Base-by-base conservation (phyloP, 1,284 basidiomycete genomes). In the Ganoderma lingzhi region DNA sequence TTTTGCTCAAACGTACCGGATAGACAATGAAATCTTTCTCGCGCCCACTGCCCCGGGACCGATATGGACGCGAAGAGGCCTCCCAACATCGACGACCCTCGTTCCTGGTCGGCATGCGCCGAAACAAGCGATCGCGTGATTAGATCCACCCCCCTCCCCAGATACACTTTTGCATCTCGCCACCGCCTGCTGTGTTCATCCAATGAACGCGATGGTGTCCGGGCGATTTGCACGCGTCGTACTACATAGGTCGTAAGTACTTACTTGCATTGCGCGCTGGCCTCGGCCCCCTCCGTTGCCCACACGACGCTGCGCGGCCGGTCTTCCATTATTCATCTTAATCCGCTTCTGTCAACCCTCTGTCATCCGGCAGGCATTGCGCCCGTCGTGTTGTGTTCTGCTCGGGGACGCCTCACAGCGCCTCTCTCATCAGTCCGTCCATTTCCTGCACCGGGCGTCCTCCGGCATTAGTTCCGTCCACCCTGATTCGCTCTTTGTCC, bases 51-150 rank as follows among this genome's bases (percentile, higher is more conserved):
- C 59, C 59, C 42, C 71, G 71, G 71, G 44, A 64, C 71, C 69
- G 71, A 71, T 53, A n/a, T 19, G 39, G 30, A 41, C 41, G 12
- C 28, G 45, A 55, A 15, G 23, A 39, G 44, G 56, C 44, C 37
- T 30, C 12, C 30, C 37, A 45, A 62, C 53, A 9, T 61, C 68
- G 62, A 63, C 51, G 41, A 61, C 70, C 72, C 72, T 41, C 45
- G 70, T 73, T 71, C 72, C 70, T 71, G 68, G 67, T 56, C 63
- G 70, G 63, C 65, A 68, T 6, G 45, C 55, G 61, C 71, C 63
- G 65, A 48, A 28, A 28, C 28, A 30, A 44, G 61, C 44, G 63
- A 53, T 45, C 42, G 39, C 61, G 17, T 58, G 55, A 62, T 72
- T 64, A 69, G 63, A 59, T 63, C 63, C 42, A n/a, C n/a, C 62